Evolutionary conservation across 306 rosid species (phyloP), one percentile per base, ranked within the genome.

Genomic region (Fragaria iinumae): DNA sequence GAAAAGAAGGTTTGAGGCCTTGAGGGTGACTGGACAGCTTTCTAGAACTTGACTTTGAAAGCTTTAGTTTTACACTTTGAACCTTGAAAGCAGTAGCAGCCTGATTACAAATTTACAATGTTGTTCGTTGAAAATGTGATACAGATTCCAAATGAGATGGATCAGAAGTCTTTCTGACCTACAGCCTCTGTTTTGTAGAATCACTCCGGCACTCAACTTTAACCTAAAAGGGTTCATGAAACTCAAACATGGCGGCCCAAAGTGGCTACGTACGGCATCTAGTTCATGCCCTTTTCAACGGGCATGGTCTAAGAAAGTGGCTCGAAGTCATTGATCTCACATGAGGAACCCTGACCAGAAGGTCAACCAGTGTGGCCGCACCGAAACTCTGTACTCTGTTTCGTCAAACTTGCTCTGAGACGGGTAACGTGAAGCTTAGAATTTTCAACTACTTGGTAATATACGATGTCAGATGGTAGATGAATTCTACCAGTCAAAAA

Each of bases 171-270:
- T 14, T 57, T 66, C 34, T 3, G 64, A 53, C 7, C 39, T 23
- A 7, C 76, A 36, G 76, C 36, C 29, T 72, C 9, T 20, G 38
- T 72, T 32, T 18, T 72, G 21, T 12, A 55, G 8, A 72, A 36
- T 72, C 66, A 73, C 56, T 13, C 43, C 77, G 41, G 6, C 1
- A 1, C 20, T 43, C 11, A 17, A 57, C 69, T 39, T 4, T 17
- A 73, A 7, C 43, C 43, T 5, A 43, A 16, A 43, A 43, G 34
- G 23, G 50, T 44, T 21, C 7, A 23, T 2, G 69, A 44, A 25
- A 73, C 77, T 59, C 57, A 73, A 43, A 73, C 69, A 27, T 73
- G 69, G 39, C 39, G 38, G 76, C 76, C 3, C 66, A 55, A 55
- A 73, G 14, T 66, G 10, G 25, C 27, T 3, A 20, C 27, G 70